phyloP scores from a whole-genome alignment of 2,329 filamentous ascomycete genomes.

The Knufia petricola region DNA sequence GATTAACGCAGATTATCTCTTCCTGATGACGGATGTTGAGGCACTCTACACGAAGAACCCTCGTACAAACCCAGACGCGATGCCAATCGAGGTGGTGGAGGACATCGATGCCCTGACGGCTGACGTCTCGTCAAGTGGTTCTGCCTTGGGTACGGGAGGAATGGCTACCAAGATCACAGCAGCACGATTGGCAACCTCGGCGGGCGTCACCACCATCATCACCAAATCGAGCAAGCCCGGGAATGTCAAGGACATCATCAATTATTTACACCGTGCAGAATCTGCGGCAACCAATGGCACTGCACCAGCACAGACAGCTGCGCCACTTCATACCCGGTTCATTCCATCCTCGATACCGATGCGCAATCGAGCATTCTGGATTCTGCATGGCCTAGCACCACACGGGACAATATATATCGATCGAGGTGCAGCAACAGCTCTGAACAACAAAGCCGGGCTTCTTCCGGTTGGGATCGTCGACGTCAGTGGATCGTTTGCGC shows the following conservation, averaged over 20 bases:
- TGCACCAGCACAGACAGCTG: constrained; percentile 29
- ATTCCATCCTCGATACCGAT: constrained; percentile 75
- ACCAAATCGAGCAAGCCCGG: constrained; percentile 87
- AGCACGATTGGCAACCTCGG: constrained; percentile 81
- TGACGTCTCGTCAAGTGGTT: constrained; percentile 85
- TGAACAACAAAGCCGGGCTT: constrained; percentile 74
- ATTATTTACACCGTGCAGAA: constrained; percentile 57
- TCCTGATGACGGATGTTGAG: constrained; percentile 98
- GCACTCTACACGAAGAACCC: constrained; percentile 97
- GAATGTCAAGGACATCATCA: constrained; percentile 80
- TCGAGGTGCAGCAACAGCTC: constrained; percentile 70
- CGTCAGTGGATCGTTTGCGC: constrained; percentile 77
- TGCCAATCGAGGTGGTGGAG: constrained; percentile 83
- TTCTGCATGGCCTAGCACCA: constrained; percentile 80
- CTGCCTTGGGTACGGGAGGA: constrained; percentile 80
- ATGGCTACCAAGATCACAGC: constrained; percentile 98
- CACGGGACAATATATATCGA: constrained; percentile 92
- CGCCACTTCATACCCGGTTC: constrained; percentile 84
- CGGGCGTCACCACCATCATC: constrained; percentile 91
- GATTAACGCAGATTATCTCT: constrained; percentile 92
- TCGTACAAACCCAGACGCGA: constrained; percentile 70
- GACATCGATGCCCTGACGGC: constrained; percentile 75
- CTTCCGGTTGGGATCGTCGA: constrained; percentile 85
- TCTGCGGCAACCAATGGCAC: constrained; percentile 23
- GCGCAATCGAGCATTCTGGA: constrained; percentile 92